Evolutionary conservation across 1,139 yeast species (phyloP).

Genomic region (Arxiozyma telluris): DNA sequence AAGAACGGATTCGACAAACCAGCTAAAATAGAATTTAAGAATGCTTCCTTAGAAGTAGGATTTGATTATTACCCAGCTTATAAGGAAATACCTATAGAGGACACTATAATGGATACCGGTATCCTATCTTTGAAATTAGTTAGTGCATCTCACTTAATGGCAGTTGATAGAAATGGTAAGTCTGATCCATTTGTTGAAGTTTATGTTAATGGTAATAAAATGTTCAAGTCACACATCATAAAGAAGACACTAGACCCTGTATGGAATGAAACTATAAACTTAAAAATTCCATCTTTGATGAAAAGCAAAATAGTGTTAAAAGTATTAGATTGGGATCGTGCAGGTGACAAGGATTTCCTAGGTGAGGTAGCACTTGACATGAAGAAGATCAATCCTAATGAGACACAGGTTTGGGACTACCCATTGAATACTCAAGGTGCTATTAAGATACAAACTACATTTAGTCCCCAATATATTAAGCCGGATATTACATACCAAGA

Average conservation of each 20-base stretch:
- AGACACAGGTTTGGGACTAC: constrained; percentile 40
- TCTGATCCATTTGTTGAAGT: constrained; percentile 60
- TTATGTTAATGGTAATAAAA: constrained; percentile 44
- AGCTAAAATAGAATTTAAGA: constrained; percentile 38
- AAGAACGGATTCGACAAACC: constrained; percentile 42
- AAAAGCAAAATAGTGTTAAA: constrained; percentile 42
- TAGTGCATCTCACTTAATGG: constrained; percentile 42
- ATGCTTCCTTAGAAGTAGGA: constrained; percentile 39
- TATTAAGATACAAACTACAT: constrained; percentile 43
- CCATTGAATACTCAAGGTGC: constrained; percentile 55
- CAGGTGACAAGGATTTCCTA: constrained; percentile 55
- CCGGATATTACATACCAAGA: constrained; percentile 44
- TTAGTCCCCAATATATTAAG: constrained; percentile 59
- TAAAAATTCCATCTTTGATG: constrained; percentile 56
- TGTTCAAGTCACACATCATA: constrained; percentile 50
- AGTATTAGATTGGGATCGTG: constrained; percentile 68
- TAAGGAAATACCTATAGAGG: constrained; percentile 45
- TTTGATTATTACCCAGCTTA: constrained; percentile 55
- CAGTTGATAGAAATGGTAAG: constrained; percentile 65
- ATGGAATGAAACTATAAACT: constrained; percentile 55
- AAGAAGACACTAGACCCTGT: constrained; percentile 60
- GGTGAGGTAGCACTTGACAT: constrained; percentile 47
- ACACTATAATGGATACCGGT: constrained; percentile 63
- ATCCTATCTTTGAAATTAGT: constrained; percentile 45
- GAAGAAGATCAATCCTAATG: constrained; percentile 39